phyloP scores from a whole-genome alignment of 805 yeast genomes.

The Starmerella bacillaris region DNA sequence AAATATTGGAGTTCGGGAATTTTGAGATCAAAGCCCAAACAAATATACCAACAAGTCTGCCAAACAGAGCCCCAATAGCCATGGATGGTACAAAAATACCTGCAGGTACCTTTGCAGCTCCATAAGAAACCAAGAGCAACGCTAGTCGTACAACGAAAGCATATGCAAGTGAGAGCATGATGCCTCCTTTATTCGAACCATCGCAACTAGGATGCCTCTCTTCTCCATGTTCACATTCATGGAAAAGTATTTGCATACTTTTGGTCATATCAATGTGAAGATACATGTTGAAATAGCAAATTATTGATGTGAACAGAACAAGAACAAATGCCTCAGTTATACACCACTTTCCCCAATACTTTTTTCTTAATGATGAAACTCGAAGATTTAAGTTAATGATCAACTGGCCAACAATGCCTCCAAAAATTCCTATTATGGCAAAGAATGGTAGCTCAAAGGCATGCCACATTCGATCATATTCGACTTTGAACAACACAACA shows the following conservation, averaged over 20 bases:
- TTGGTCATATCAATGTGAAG: conserved; percentile 85
- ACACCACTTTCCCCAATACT: conserved; percentile 39
- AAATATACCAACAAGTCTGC: conserved; percentile 62
- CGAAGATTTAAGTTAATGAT: conserved; percentile 59
- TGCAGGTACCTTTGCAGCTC: conserved; percentile 73
- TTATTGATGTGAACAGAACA: conserved; percentile 48
- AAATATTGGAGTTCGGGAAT: conserved; percentile 24
- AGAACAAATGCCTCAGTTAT: conserved; percentile 54
- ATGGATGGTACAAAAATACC: conserved; percentile 93
- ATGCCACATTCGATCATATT: conserved; percentile 73
- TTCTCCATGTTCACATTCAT: conserved; percentile 48
- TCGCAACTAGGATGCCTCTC: conserved; percentile 22
- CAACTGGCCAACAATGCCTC: conserved; percentile 74
- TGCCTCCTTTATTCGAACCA: conserved; percentile 12
- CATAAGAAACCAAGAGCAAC: conserved; percentile 71
- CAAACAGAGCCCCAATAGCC: conserved; percentile 95
- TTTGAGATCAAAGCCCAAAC: conserved; percentile 35
- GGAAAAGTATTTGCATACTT: conserved; percentile 75
- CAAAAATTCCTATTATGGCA: conserved; percentile 65
- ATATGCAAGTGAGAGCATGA: conserved; percentile 37
- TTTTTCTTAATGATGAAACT: conserved; percentile 61
- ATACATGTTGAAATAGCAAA: conserved; percentile 72
- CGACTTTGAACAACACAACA: conserved; percentile 80
- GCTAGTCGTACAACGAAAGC: conserved; percentile 59
- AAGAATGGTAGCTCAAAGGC: conserved; percentile 64